Percentiles rank a stretch among this genome's conserved stretches.
phyloP scores from a whole-genome alignment of 148 eudicot species.

The Silene latifolia region DNA sequence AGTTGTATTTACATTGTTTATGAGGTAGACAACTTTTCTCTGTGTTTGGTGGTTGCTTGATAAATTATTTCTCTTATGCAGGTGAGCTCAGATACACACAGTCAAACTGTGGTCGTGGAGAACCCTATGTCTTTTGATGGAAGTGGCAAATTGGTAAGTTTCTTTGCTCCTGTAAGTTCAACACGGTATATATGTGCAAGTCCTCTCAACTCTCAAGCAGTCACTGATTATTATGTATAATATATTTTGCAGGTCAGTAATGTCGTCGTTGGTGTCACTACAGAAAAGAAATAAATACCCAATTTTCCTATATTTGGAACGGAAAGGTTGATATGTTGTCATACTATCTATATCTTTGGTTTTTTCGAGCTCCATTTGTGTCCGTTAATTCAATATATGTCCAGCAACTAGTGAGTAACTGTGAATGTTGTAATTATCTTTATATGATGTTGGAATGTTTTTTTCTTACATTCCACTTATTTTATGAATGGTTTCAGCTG shows the following conservation, averaged over 20 bases:
- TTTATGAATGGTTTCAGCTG: background rate
- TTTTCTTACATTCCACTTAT: background rate
- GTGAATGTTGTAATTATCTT: slow-evolving; percentile 26
- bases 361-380: slow-evolving; percentile 3
- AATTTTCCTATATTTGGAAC: slow-evolving; percentile 6
- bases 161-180: slow-evolving; percentile 1
- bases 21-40: background rate
- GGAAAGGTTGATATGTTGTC: slow-evolving; percentile 11
- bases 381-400: slow-evolving; percentile 7
- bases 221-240: slow-evolving; percentile 4
- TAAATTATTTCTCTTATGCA: slow-evolving; percentile 15
- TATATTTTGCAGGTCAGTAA: slow-evolving; percentile 55
- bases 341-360: background rate
- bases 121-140: slow-evolving; percentile 49
- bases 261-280: slow-evolving; percentile 84
- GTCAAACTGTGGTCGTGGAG: slow-evolving; percentile 49
- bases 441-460: background rate
- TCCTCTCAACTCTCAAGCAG: background rate
- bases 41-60: background rate
- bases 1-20: background rate
- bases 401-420: slow-evolving; percentile 13
- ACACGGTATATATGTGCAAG: background rate
- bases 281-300: slow-evolving; percentile 38
- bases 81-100: slow-evolving; percentile 27
- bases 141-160: slow-evolving; percentile 61